Percentiles rank a stretch among this genome's conserved stretches.
Conservation (phyloP, 2,329 filamentous ascomycete genomes). For the Aspergillus ochraceus region DNA sequence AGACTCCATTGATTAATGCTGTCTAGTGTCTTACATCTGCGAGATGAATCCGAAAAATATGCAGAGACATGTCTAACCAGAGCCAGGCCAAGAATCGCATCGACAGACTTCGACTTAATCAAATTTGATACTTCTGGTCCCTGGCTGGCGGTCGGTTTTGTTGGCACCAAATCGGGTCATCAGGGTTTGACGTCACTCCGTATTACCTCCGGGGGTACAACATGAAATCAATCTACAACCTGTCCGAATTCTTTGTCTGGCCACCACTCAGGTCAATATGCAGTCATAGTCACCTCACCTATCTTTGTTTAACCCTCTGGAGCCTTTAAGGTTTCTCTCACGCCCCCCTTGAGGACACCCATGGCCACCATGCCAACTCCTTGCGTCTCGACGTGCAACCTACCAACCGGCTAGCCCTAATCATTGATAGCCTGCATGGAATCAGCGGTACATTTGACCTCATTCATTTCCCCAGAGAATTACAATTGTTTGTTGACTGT, state of each 20-base stretch:
- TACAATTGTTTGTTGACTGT: background rate
- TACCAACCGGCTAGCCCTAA: constrained; percentile 4
- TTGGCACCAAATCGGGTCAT: no score
- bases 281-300: background rate
- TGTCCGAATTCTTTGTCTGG: constrained; percentile 1
- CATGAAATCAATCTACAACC: background rate
- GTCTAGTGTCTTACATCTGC: no score
- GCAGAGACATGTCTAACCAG: no score
- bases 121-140: no score
- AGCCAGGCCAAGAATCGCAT: no score
- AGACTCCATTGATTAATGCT: no score
- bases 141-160: no score
- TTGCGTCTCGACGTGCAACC: constrained; percentile 29
- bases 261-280: constrained; percentile 3
- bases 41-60: no score
- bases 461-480: background rate
- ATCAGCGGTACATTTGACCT: background rate
- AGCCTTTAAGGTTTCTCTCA: background rate
- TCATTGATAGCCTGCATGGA: constrained; percentile 13
- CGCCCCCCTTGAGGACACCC: background rate
- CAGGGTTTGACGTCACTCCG: constrained; percentile 22
- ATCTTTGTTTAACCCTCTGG: background rate
- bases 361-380: constrained; percentile 21
- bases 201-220: constrained; percentile 4
- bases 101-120: no score